Base-by-base conservation (phyloP, 352 stramenopile genomes). In the Aphanomyces stellatus region DNA sequence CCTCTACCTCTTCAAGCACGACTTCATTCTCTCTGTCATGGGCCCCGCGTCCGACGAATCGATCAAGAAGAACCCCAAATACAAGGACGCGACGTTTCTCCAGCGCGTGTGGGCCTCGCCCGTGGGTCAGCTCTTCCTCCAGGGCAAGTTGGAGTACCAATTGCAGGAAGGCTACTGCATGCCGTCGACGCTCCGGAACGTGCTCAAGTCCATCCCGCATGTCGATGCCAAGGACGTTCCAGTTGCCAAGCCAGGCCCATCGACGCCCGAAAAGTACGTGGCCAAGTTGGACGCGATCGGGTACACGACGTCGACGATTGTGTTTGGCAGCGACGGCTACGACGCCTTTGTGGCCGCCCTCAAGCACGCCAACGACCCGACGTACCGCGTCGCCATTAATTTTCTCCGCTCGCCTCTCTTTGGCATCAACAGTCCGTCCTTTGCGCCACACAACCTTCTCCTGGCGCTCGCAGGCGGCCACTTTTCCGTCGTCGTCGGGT, bases 371-470 rank as follows among this genome's bases (percentile, higher is more conserved):
- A 67, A 67, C 49, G 60, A 67, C 27, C 60, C 60, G 4, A 41
- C 22, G 34, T 59, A 67, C 60, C 60, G 60, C 27, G 60, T 67
- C 17, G 60, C 60, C 22, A 19, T 59, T 41, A 64, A 67, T 41
- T 67, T 67, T 57, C 30, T 67, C 2, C 60, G 60, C 24, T 67
- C 60, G 33, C 60, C 60, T 10, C n/a, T 67, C 10, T 67, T 67
- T 59, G 60, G 60, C 27, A 35, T 57, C 34, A 43, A 31, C 17
- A 6, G 22, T 19, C 60, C 41, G 27, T 51, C 27, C 31, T 67
- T 41, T 37, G 31, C 27, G 4, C 60, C 60, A 4, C 34, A 57
- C 33, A 67, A 67, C n/a, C 57, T 67, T 4, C 28, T 67, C 43
- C 31, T 67, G 1, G 60, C 28, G 15, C 10, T 67, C 19, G 48